These are phyloP conservation scores for Colletotrichum coccodes DNA, from an alignment of 2,329 filamentous ascomycete genomes.

Conservation along the genomic window DNA sequence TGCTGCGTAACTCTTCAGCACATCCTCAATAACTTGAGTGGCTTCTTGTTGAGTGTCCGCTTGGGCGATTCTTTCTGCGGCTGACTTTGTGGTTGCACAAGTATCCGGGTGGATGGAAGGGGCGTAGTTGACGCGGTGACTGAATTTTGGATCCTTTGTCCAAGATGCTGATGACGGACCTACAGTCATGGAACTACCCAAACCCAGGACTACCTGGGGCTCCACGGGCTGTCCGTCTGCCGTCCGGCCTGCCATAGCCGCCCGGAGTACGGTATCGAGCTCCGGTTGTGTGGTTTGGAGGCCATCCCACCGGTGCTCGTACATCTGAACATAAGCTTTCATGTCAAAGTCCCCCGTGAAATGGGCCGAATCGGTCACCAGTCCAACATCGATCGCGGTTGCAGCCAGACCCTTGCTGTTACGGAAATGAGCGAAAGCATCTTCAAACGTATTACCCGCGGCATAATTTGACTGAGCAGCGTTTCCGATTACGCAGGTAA, in stretches of 20 bases:
- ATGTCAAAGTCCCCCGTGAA: conserved; percentile 15
- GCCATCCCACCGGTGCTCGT: conserved; percentile 15
- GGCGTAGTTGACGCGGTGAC: neutral
- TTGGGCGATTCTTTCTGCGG: neutral
- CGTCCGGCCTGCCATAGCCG: conserved; percentile 4
- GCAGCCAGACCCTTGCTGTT: conserved; percentile 22
- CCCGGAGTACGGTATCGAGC: neutral
- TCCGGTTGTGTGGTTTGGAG: conserved; percentile 13
- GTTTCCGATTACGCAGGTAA: conserved; percentile 45
- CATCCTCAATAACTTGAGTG: neutral
- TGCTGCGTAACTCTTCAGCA: neutral
- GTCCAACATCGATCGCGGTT: conserved; percentile 37
- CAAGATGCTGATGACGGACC: neutral
- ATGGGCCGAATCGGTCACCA: neutral
- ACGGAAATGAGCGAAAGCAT: conserved; percentile 38
- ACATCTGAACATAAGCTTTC: conserved; percentile 16
- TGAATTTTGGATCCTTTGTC: conserved; percentile 19
- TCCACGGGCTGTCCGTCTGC: neutral
- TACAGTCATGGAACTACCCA: neutral
- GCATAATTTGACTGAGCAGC: conserved; percentile 52
- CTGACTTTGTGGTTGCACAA: neutral
- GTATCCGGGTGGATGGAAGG: neutral
- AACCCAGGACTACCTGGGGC: conserved; percentile 7
- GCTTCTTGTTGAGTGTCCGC: neutral
- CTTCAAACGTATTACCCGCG: conserved; percentile 46